Evolutionary conservation across 2,329 filamentous ascomycete genomes (phyloP).

Genomic region (Hirsutella minnesotensis): DNA sequence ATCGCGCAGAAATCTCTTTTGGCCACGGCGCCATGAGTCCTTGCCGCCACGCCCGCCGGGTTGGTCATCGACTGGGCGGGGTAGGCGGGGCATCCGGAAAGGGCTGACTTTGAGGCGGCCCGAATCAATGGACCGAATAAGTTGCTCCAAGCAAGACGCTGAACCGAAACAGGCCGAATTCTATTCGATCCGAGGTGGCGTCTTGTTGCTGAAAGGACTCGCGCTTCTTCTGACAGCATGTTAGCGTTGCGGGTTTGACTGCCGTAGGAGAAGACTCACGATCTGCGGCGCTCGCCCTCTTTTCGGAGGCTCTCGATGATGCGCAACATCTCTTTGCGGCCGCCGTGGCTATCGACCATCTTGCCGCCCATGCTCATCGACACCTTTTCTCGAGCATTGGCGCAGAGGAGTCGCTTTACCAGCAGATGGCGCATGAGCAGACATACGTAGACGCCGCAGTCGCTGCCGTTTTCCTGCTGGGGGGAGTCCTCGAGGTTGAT

Average conservation of each 20-base stretch:
- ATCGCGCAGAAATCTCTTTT: neutral
- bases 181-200: slow-evolving; percentile 32
- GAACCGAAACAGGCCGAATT: slow-evolving; percentile 19
- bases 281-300: slow-evolving; percentile 74
- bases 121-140: slow-evolving; percentile 8
- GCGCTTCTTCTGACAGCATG: slow-evolving; percentile 21
- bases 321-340: slow-evolving; percentile 80
- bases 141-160: slow-evolving; percentile 15
- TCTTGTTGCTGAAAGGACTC: slow-evolving; percentile 25
- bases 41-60: no score
- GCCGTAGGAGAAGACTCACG: slow-evolving; percentile 41
- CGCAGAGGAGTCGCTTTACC: slow-evolving; percentile 67
- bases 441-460: slow-evolving; percentile 95
- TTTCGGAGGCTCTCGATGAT: slow-evolving; percentile 81
- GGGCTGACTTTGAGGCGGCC: neutral
- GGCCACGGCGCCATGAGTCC: no score
- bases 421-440: slow-evolving; percentile 91
- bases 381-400: slow-evolving; percentile 73
- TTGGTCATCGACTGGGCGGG: no score
- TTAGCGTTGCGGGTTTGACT: neutral
- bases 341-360: slow-evolving; percentile 66
- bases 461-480: slow-evolving; percentile 82
- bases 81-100: neutral
- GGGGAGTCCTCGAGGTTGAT: slow-evolving; percentile 76
- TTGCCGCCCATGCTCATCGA: slow-evolving; percentile 88